Evolutionary conservation across 805 yeast species (phyloP), one percentile per base, ranked within the genome.

Genomic region (Barnettozyma siamensis): DNA sequence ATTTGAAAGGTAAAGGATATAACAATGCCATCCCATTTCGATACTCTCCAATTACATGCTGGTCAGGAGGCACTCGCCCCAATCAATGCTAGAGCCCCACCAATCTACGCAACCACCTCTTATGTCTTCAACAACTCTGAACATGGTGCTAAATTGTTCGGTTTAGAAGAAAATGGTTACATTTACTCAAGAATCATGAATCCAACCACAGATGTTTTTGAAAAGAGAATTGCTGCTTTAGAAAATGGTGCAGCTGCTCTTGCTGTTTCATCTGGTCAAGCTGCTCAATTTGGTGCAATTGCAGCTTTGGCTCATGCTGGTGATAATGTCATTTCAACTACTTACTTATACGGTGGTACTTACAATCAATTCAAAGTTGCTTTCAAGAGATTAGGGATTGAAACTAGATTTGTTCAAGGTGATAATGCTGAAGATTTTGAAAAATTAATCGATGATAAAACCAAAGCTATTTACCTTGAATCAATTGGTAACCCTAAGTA

Each of bases 231-330:
- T 45, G 94, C 96, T 41, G 94, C 72, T 38, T 75, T 91, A 46
- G 99, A 91, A 67, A 83, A 84, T 43, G 99, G 98, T 58, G 81
- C 80, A 38, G 95, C 84, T 45, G 98, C 95, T 4, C 66, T 91
- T 42, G 94, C 96, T 7, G 82, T 83, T 20, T 65, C 95, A 18
- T 88, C 97, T n/a, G 99, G 99, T 47, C 96, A 89, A 67, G 91
- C 97, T 41, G 97, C 98, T 21, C 96, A 89, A 63, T 78, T 88
- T 51, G 60, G 84, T 44, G 95, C 96, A 17, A 70, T 88, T 60
- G 73, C 85, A 28, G 87, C 87, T 42, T 72, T 88, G 53, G 94
- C 96, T 30, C 88, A 83, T 52, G 63, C 77, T 42, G 98, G 98
- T 54, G 95, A 88, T 60, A 93, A 93, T 68, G 76, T 91, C 51